phyloP scores from a whole-genome alignment of 495 filamentous ascomycete genomes.

The Astrocystis sublimbata region DNA sequence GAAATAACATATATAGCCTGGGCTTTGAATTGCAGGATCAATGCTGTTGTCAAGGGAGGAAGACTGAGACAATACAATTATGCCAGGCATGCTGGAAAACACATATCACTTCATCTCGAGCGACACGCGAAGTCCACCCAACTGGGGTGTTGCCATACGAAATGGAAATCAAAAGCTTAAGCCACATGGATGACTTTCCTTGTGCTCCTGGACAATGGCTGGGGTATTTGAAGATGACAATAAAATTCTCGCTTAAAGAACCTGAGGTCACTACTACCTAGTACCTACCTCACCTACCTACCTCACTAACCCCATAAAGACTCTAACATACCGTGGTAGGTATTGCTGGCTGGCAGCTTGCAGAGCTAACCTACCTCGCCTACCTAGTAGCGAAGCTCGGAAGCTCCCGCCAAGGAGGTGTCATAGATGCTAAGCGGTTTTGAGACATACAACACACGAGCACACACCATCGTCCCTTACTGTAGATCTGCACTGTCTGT shows the following conservation, averaged over 20 bases:
- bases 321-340: no score
- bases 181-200: not conserved
- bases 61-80: not conserved
- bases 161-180: constrained; percentile 4
- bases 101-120: constrained; percentile 11
- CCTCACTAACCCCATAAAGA: no score
- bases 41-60: not conserved
- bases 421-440: no score
- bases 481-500: no score
- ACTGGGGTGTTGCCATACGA: not conserved
- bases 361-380: no score
- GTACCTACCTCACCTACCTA: no score
- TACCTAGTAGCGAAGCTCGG: no score
- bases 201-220: not conserved
- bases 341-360: not conserved
- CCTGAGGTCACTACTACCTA: no score
- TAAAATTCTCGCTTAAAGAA: no score
- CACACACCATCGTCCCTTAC: no score
- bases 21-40: constrained; percentile 10
- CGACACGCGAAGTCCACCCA: not conserved
- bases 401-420: constrained; percentile 4
- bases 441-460: no score
- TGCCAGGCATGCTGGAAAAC: not conserved
- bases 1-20: constrained; percentile 10
- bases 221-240: no score